Base-by-base conservation (phyloP, 2,329 filamentous ascomycete genomes). In the Coleophoma cylindrospora region DNA sequence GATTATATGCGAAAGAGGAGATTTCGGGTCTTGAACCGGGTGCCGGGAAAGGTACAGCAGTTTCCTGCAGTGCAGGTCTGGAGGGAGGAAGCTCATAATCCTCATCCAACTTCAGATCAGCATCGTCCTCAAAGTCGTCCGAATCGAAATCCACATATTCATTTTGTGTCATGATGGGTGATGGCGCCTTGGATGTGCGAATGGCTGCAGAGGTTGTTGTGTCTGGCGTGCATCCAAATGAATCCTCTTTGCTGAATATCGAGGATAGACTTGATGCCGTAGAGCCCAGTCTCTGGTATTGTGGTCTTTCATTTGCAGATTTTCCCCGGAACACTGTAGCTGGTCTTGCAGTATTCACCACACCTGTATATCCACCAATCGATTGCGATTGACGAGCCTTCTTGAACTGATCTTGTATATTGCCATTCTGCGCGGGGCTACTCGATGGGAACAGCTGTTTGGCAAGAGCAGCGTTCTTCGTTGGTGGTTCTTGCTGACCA, bases 41-140 rank as follows among this genome's bases (percentile, higher is more conserved):
- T n/a, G 73, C 67, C 27, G 27, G 2, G 27, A 27, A 27, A 6
- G 27, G 9, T 0, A 84, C 81, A 51, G 81, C 76, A 51, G 61
- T 55, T 15, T 59, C 58, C 12, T 59, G 53, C 45, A 56, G 43
- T 54, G 58, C 60, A 40, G 59, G 48, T 21, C 45, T 49, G n/a
- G 37, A 34, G 10, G 48, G 33, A 47, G 60, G 58, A 14, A 60
- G 21, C 13, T 59, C 52, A 44, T 57, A 62, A 14, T 87, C 77
- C 47, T 83, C 78, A 54, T 91, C 79, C 17, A 87, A 68, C 54
- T 89, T 87, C 21, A 95, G 73, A 49, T 90, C 80, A 17, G 85
- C 78, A 58, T 96, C 91, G 63, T 92, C 88, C 60, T 90, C 89
- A 57, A 95, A 94, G 63, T 96, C 91, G 59, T 92, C 84, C 54